These are phyloP conservation scores for Xylariaceae sp. DNA, from an alignment of 2,329 filamentous ascomycete genomes.

Conservation along the genomic window DNA sequence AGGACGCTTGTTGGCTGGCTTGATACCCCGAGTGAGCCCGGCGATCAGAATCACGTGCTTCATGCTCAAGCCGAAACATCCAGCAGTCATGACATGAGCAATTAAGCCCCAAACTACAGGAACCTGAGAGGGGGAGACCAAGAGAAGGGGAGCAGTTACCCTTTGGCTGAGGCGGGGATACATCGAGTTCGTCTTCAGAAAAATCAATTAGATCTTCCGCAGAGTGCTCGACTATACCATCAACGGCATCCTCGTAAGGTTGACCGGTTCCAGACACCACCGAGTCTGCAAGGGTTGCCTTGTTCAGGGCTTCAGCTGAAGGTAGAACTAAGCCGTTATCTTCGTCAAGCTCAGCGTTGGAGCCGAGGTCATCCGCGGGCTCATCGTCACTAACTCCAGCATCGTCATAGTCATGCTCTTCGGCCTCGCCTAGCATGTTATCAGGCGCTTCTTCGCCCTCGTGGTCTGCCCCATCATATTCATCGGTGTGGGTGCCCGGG, in stretches of 20 bases:
- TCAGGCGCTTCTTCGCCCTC: conserved; percentile 4
- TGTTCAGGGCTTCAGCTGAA: no score
- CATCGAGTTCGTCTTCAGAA: conserved; percentile 19
- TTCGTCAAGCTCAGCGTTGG: no score
- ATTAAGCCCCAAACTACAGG: conserved; percentile 2
- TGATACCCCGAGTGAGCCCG: no score
- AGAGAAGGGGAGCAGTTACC: conserved; percentile 20
- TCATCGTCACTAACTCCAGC: conserved; percentile 2
- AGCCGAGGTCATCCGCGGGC: no score
- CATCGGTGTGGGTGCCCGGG: not conserved
- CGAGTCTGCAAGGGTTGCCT: no score
- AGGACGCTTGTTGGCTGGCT: not conserved
- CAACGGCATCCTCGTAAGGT: no score
- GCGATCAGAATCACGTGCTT: no score
- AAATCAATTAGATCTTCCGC: conserved; percentile 14
- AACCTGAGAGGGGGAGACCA: not conserved
- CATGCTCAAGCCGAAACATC: conserved; percentile 5
- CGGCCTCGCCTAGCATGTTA: no score
- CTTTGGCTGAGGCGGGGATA: conserved; percentile 20
- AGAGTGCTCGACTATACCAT: not conserved
- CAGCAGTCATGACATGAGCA: conserved; percentile 14
- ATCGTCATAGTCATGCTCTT: no score
- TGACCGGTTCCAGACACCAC: no score
- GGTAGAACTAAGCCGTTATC: no score
- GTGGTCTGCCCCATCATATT: conserved; percentile 3